A percentile compares a stretch with the other conserved stretches of the same genome.
Evolutionary conservation across 192 early-diverging fungal species (phyloP).

Genomic region (Coemansia sp.): DNA sequence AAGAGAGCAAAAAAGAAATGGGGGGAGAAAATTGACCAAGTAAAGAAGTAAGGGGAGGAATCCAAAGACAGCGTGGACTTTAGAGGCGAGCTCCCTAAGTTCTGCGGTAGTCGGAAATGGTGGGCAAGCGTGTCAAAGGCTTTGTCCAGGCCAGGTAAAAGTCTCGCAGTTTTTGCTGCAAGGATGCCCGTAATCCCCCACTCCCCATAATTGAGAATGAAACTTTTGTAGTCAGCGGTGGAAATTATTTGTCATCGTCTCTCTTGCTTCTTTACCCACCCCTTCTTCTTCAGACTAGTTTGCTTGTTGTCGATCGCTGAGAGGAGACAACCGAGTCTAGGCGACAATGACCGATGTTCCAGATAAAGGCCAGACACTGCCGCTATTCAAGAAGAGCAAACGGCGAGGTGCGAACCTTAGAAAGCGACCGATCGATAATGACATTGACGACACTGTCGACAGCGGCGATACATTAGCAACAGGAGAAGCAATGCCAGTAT

Average conservation of each 20-base stretch:
- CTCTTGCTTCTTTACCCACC: background rate
- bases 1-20: background rate
- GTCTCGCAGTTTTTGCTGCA: background rate
- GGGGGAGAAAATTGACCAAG: background rate
- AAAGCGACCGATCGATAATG: slow-evolving; percentile 40
- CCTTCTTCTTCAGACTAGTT: background rate
- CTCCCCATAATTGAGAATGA: background rate
- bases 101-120: background rate
- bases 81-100: background rate
- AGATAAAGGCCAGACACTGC: background rate
- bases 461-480: background rate
- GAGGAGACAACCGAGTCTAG: background rate
- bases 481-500: slow-evolving; percentile 31
- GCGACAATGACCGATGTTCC: slow-evolving; percentile 15
- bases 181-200: background rate
- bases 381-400: slow-evolving; percentile 48
- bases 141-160: background rate
- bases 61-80: slow-evolving; percentile 1
- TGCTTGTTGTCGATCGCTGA: background rate
- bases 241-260: slow-evolving; percentile 2
- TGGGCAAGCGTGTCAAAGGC: background rate
- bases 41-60: slow-evolving; percentile 3
- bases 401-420: slow-evolving; percentile 55
- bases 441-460: slow-evolving; percentile 24
- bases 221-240: background rate